Base-by-base conservation (phyloP, 139 green algal species). In the Chlamydomonas eustigma region DNA sequence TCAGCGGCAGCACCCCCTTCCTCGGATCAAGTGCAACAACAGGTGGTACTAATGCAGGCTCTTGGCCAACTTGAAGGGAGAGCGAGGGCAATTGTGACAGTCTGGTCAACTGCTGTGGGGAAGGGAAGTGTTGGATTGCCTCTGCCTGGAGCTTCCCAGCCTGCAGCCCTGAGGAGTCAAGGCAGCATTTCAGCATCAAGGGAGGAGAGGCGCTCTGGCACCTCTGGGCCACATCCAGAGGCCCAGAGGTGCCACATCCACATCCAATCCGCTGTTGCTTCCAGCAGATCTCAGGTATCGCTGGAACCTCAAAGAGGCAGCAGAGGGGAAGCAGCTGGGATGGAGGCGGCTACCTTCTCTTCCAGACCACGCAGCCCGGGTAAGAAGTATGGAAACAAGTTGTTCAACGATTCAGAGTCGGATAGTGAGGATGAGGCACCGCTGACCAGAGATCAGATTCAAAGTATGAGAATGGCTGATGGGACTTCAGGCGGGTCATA, bases 361-460 rank as follows among this genome's bases (percentile, higher is more conserved):
- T 38, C 5, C 68, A 76, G 24, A 34, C 5, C 8, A 34, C 8
- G 22, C 33, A n/a, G 22, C 28, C 5, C 28, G 18, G 28, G 32
- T 34, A 72, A 44, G 65, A 72, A 8, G 18, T 72, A 72, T 22
- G 33, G 65, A 18, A 72, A 72, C 65, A 72, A 72, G 31, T 12
- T 81, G 52, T 77, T 74, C 35, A 50, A 83, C 22, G 78, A 83
- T 6, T 58, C 37, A 35, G 68, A n/a, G 44, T 67, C 44, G 35
- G 63, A 64, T 4, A 64, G 37, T 35, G 77, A 79, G 34, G 73
- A 83, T 37, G 78, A 79, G 39, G 50, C 78, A 70, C 79, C 79
- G n/a, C 28, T 84, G 74, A 84, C 79, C 3, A 18, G 79, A 28
- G 79, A 78, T 22, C 79, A 84, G 69, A 80, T 84, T 25, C 78